phyloP scores from a whole-genome alignment of 164 flowering plant species.

The Santalum album region DNA sequence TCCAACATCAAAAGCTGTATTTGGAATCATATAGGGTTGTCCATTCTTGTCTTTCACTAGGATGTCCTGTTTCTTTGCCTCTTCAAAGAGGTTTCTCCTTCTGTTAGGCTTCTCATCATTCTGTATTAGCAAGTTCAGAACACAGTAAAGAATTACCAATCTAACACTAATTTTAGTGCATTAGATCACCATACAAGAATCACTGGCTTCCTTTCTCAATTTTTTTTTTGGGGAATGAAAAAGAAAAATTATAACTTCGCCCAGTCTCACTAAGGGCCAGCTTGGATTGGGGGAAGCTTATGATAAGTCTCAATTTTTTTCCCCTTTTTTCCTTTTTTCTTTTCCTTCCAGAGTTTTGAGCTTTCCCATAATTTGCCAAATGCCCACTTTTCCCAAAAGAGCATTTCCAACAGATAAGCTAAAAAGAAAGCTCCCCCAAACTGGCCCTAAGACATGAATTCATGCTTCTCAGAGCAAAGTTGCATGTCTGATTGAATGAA shows the following conservation, averaged over 20 bases:
- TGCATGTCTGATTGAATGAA: background rate
- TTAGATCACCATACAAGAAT: background rate
- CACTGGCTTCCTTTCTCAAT: background rate
- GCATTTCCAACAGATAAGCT: too few relatives aligned
- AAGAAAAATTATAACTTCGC: too few relatives aligned
- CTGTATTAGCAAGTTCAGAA: slow-evolving; percentile 24
- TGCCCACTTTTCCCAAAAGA: too few relatives aligned
- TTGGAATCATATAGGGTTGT: slow-evolving; percentile 68
- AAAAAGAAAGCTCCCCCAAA: background rate
- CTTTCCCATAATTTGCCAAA: too few relatives aligned
- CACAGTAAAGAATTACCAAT: background rate
- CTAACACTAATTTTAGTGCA: background rate
- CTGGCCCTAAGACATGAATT: background rate
- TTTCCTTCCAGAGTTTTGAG: too few relatives aligned
- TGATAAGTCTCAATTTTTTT: too few relatives aligned
- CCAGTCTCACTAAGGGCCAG: too few relatives aligned
- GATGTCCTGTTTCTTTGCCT: slow-evolving; percentile 60
- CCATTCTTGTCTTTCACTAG: slow-evolving; percentile 63
- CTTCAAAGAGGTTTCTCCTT: slow-evolving; percentile 56
- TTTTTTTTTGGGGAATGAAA: too few relatives aligned
- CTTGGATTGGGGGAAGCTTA: too few relatives aligned
- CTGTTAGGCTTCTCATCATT: slow-evolving; percentile 50
- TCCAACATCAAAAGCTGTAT: slow-evolving; percentile 81
- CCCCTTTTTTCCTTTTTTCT: too few relatives aligned
- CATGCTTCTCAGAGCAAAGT: background rate